Percentiles rank a stretch among this genome's conserved stretches.
Conservation (phyloP, 2,329 filamentous ascomycete genomes). For the Tolypocladium tundrense region DNA sequence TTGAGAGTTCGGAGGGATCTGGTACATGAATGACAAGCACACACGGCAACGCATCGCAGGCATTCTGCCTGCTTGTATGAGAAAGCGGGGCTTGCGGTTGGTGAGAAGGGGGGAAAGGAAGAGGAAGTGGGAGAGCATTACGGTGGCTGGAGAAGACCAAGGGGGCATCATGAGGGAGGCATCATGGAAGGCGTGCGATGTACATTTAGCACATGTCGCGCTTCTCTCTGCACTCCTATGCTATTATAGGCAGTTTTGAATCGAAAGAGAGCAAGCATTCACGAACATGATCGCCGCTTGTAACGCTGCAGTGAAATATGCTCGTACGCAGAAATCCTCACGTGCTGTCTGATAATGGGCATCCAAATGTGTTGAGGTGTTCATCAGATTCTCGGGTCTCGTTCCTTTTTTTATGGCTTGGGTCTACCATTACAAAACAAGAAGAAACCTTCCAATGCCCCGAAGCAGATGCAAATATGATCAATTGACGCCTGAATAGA, state of each 20-base stretch:
- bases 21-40: constrained; percentile 1
- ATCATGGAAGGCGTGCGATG: background rate
- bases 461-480: constrained; percentile 28
- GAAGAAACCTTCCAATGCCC: constrained; percentile 27
- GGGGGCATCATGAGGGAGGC: background rate
- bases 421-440: constrained; percentile 26
- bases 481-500: constrained; percentile 31
- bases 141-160: background rate
- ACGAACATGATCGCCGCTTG: background rate
- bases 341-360: background rate
- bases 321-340: background rate
- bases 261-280: background rate
- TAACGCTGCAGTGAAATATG: background rate
- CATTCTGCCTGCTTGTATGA: constrained; percentile 1
- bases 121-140: too few species aligned
- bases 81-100: constrained; percentile 1
- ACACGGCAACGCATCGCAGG: background rate
- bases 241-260: background rate
- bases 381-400: constrained; percentile 23
- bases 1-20: background rate
- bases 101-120: background rate
- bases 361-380: background rate
- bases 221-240: background rate
- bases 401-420: constrained; percentile 25
- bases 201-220: background rate